Conservation (phyloP, 1,284 basidiomycete genomes). For the Heliocybe sulcata region DNA sequence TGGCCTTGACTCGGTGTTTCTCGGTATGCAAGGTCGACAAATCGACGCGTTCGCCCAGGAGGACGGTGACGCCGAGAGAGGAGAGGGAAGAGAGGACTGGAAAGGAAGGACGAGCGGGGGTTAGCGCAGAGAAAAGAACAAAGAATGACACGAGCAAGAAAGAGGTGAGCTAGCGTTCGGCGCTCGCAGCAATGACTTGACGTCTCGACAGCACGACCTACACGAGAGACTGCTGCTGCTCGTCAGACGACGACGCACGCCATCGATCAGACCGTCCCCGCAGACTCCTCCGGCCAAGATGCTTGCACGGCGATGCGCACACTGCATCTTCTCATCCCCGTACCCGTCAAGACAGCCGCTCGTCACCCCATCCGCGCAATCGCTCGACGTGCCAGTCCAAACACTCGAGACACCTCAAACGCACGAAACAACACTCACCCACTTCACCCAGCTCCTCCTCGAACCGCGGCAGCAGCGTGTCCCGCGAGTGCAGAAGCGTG, state of each 20-base stretch:
- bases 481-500: conserved; percentile 63
- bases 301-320: too few relatives aligned
- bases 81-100: conserved; percentile 38
- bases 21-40: conserved; percentile 24
- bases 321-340: too few relatives aligned
- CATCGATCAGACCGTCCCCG: too few relatives aligned
- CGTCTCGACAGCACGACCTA: too few relatives aligned
- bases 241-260: too few relatives aligned
- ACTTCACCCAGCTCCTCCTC: conserved; percentile 49
- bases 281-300: too few relatives aligned
- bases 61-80: conserved; percentile 35
- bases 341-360: too few relatives aligned
- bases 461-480: conserved; percentile 52
- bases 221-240: too few relatives aligned
- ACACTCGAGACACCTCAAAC: neutral
- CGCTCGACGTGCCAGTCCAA: too few relatives aligned
- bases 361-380: too few relatives aligned
- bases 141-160: neutral
- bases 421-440: conserved; percentile 25
- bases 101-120: neutral
- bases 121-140: neutral
- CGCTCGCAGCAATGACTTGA: too few relatives aligned
- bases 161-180: too few relatives aligned
- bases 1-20: conserved; percentile 16
- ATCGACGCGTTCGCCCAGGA: conserved; percentile 52